These are phyloP conservation scores for Hypoxylon sp. DNA, from an alignment of 2,329 filamentous ascomycete genomes.

Conservation along the genomic window DNA sequence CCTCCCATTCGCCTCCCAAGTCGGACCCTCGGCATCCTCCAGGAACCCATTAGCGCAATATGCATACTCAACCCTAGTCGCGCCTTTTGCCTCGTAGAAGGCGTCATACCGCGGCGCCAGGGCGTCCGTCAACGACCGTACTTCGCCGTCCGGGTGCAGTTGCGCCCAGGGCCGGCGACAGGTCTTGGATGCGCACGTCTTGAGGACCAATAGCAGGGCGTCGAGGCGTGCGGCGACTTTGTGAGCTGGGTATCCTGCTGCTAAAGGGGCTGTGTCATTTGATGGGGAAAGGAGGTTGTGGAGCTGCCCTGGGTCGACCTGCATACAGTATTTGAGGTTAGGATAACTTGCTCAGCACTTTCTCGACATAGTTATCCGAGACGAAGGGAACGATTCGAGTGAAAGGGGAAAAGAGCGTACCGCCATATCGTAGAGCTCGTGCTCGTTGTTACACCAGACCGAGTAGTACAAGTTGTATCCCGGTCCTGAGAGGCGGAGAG, in stretches of 20 bases:
- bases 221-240: slow-evolving; percentile 59
- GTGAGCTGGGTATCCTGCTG: slow-evolving; percentile 35
- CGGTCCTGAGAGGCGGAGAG: slow-evolving; percentile 59
- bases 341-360: slow-evolving; percentile 46
- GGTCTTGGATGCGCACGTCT: slow-evolving; percentile 59
- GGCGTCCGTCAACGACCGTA: slow-evolving; percentile 59
- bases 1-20: slow-evolving; percentile 38
- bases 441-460: slow-evolving; percentile 68
- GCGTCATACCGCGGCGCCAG: slow-evolving; percentile 56
- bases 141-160: slow-evolving; percentile 60
- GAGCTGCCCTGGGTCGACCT: slow-evolving; percentile 48
- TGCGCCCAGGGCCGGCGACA: slow-evolving; percentile 62
- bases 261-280: slow-evolving; percentile 6
- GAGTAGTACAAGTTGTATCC: slow-evolving; percentile 66
- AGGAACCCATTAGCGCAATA: slow-evolving; percentile 56
- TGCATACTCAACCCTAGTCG: slow-evolving; percentile 58
- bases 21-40: slow-evolving; percentile 44
- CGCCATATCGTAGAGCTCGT: slow-evolving; percentile 67
- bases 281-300: slow-evolving; percentile 55
- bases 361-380: neutral
- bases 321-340: slow-evolving; percentile 60
- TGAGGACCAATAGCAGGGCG: slow-evolving; percentile 63
- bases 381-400: neutral
- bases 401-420: slow-evolving; percentile 53
- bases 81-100: slow-evolving; percentile 56